phyloP scores from a whole-genome alignment of 2,329 filamentous ascomycete species.

The Scedosporium dehoogii region DNA sequence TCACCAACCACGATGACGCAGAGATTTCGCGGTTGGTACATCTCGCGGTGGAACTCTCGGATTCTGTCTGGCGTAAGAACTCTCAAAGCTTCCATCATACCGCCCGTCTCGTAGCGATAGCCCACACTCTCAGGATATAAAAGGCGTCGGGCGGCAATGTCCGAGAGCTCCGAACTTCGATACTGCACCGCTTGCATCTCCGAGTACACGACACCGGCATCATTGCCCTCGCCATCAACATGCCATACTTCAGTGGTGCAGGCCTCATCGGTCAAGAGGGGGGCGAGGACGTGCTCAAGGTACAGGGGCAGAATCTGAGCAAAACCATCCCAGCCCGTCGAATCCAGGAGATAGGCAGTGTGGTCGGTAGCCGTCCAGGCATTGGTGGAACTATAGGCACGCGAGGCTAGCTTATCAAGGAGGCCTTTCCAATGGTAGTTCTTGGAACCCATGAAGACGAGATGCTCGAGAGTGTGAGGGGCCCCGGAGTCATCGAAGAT shows the following conservation, averaged over 20 bases:
- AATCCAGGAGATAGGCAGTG: slow-evolving; percentile 91
- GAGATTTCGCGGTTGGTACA: slow-evolving; percentile 97
- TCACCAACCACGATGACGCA: slow-evolving; percentile 89
- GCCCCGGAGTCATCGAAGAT: slow-evolving; percentile 96
- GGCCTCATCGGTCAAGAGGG: slow-evolving; percentile 82
- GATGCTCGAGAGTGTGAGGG: slow-evolving; percentile 74
- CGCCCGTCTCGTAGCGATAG: slow-evolving; percentile 96
- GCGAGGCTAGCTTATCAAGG: slow-evolving; percentile 84
- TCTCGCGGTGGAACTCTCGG: slow-evolving; percentile 85
- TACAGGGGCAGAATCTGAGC: slow-evolving; percentile 91
- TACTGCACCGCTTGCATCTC: slow-evolving; percentile 98
- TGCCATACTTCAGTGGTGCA: slow-evolving; percentile 97
- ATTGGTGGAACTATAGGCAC: slow-evolving; percentile 90
- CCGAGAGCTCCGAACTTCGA: slow-evolving; percentile 74
- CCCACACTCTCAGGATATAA: slow-evolving; percentile 84
- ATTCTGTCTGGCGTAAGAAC: slow-evolving; percentile 82
- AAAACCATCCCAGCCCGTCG: slow-evolving; percentile 95
- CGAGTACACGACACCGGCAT: slow-evolving; percentile 95
- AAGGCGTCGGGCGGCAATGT: slow-evolving; percentile 66
- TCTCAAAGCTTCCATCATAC: slow-evolving; percentile 86
- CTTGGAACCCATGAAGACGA: slow-evolving; percentile 84
- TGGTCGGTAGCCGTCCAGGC: slow-evolving; percentile 96
- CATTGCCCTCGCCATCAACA: slow-evolving; percentile 83
- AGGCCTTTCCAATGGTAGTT: slow-evolving; percentile 93
- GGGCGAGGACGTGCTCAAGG: slow-evolving; percentile 84